Evolutionary conservation across 768 basidiomycete species (phyloP).

Genomic region (Plicaturopsis crispa): DNA sequence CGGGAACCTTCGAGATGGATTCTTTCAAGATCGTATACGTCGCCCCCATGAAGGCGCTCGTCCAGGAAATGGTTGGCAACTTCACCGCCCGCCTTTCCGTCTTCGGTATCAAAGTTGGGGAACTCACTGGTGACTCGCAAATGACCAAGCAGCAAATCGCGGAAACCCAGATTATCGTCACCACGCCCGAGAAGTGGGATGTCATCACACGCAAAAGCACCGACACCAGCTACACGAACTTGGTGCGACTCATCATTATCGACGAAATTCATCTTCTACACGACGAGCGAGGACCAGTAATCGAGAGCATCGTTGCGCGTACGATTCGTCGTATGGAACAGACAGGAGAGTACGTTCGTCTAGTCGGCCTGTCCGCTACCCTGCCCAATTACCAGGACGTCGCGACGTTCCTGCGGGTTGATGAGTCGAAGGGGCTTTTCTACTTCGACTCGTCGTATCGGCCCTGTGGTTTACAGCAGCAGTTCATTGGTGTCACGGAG

Average conservation of each 20-base stretch:
- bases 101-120: conserved; percentile 81
- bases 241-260: conserved; percentile 93
- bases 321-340: conserved; percentile 94
- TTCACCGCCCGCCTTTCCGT: conserved; percentile 69
- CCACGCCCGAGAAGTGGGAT: conserved; percentile 99
- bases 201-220: conserved; percentile 98
- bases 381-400: conserved; percentile 99
- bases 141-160: conserved; percentile 97
- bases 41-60: conserved; percentile 98
- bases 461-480: conserved; percentile 92
- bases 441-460: conserved; percentile 95
- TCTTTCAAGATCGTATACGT: conserved; percentile 97
- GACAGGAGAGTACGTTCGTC: conserved; percentile 84
- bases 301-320: conserved; percentile 85
- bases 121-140: conserved; percentile 95
- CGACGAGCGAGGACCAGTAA: conserved; percentile 95
- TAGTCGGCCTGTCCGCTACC: conserved; percentile 94
- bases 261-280: conserved; percentile 98
- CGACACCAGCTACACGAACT: conserved; percentile 93
- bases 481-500: conserved; percentile 96
- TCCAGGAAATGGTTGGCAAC: conserved; percentile 98
- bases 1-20: conserved; percentile 76
- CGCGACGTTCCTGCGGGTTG: conserved; percentile 93
- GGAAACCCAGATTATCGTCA: conserved; percentile 97
- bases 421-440: conserved; percentile 87